Percentiles rank a stretch among this genome's conserved stretches.
phyloP scores from a whole-genome alignment of 208 protist genomes.

The Blastocrithidia nonstop region DNA sequence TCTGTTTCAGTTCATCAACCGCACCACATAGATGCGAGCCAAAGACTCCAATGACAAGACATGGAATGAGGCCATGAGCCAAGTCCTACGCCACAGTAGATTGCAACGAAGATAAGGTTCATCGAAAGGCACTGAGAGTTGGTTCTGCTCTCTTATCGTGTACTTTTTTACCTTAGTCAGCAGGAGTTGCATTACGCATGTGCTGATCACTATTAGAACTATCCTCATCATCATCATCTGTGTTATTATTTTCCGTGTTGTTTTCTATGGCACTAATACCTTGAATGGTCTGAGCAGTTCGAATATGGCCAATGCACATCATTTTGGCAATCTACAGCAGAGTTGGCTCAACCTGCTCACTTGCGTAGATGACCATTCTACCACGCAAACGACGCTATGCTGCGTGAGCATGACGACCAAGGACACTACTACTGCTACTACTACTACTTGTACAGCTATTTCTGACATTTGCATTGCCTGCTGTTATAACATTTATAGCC shows the following conservation, averaged over 20 bases:
- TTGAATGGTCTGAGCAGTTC: slow-evolving; percentile 29
- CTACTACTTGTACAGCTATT: too few species aligned
- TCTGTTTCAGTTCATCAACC: slow-evolving; percentile 28
- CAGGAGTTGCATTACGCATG: too few species aligned
- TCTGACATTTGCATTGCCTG: too few species aligned
- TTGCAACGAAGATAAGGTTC: slow-evolving; percentile 26
- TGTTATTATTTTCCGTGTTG: too few species aligned
- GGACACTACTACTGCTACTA: too few species aligned
- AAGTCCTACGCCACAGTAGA: slow-evolving; percentile 45
- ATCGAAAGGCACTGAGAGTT: slow-evolving; percentile 31
- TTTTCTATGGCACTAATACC: neutral
- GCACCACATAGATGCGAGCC: slow-evolving; percentile 24
- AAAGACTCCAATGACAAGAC: slow-evolving; percentile 44
- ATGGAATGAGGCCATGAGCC: slow-evolving; percentile 28
- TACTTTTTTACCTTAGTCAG: too few species aligned
- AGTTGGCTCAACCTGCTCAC: slow-evolving; percentile 43
- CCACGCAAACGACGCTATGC: slow-evolving; percentile 5
- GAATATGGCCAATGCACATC: slow-evolving; percentile 36
- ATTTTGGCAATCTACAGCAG: slow-evolving; percentile 28
- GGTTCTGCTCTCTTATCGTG: too few species aligned
- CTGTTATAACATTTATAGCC: slow-evolving; percentile 6
- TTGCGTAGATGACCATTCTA: slow-evolving; percentile 45
- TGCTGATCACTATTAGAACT: too few species aligned
- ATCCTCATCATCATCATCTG: too few species aligned
- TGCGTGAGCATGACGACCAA: slow-evolving; percentile 5